A percentile compares a stretch with the other conserved stretches of the same genome.
These are phyloP conservation scores for Melastoma candidum DNA, from an alignment of 441 rosid genomes.

Conservation along the genomic window DNA sequence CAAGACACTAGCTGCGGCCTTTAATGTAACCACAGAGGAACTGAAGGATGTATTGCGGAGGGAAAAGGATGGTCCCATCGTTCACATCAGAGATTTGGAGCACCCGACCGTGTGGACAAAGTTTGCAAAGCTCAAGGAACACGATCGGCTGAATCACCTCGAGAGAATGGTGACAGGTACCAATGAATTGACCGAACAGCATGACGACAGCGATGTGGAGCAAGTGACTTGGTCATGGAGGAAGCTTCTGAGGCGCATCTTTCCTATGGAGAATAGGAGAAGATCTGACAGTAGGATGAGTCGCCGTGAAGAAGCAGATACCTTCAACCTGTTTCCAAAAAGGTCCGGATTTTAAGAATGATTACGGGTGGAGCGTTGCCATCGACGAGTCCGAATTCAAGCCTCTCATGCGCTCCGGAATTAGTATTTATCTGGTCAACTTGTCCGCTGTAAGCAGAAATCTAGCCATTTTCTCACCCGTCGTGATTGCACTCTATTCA, in stretches of 20 bases:
- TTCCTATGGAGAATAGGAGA: conserved; percentile 16
- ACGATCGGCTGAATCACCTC: conserved; percentile 42
- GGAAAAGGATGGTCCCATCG: conserved; percentile 45
- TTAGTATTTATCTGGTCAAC: conserved; percentile 59
- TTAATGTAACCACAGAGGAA: conserved; percentile 54
- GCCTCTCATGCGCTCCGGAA: conserved; percentile 58
- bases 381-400: conserved; percentile 39
- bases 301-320: conserved; percentile 10
- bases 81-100: conserved; percentile 30
- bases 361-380: conserved; percentile 71
- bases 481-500: too few species aligned
- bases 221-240: conserved; percentile 44
- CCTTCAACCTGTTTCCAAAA: conserved; percentile 46
- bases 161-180: conserved; percentile 28
- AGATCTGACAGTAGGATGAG: background rate
- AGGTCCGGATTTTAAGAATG: conserved; percentile 41
- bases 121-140: conserved; percentile 35
- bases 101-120: conserved; percentile 44
- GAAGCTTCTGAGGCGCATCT: conserved; percentile 27
- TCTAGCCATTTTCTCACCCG: too few species aligned
- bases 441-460: conserved; percentile 53
- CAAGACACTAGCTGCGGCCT: conserved; percentile 54
- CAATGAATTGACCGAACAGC: conserved; percentile 14
- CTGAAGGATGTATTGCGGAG: conserved; percentile 29
- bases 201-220: conserved; percentile 12